These are phyloP conservation scores for Cercospora beticola DNA, from an alignment of 2,329 filamentous ascomycete species.

Conservation along the genomic window DNA sequence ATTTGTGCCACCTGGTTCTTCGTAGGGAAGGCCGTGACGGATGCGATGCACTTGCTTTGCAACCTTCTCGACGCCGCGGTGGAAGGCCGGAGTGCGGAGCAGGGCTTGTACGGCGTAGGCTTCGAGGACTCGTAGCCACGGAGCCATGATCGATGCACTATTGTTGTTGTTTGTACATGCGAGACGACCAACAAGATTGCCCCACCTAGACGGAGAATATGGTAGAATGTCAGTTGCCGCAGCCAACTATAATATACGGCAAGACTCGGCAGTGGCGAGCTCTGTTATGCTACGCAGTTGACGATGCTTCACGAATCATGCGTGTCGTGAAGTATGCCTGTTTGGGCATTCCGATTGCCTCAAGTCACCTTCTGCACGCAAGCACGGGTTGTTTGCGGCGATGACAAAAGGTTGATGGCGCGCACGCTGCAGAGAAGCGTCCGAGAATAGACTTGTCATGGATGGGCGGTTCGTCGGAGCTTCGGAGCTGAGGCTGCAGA, in stretches of 20 bases:
- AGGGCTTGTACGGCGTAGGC: constrained; percentile 45
- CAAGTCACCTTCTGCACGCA: not conserved
- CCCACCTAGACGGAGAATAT: not conserved
- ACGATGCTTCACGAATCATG: not conserved
- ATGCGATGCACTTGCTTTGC: constrained; percentile 50
- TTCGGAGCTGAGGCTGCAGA: not conserved
- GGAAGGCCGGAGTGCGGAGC: constrained; percentile 56
- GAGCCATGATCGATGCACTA: constrained; percentile 28
- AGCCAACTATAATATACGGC: not conserved
- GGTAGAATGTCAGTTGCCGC: not conserved
- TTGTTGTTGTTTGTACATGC: not conserved
- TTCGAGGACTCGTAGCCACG: constrained; percentile 43
- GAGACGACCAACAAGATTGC: not conserved
- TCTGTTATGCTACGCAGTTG: not conserved
- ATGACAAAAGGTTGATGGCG: not conserved
- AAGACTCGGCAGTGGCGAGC: not conserved
- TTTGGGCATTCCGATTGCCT: not conserved
- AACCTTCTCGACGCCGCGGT: constrained; percentile 52
- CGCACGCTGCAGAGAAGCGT: not conserved
- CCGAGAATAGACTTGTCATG: constrained; percentile 8
- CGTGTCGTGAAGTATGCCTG: not conserved
- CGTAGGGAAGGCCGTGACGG: constrained; percentile 49
- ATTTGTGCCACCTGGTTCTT: constrained; percentile 51
- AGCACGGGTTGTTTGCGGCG: not conserved
- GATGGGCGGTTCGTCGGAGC: not conserved